These are phyloP conservation scores for Stentor roeselii DNA, from an alignment of 73 alveolate genomes.

Conservation along the genomic window DNA sequence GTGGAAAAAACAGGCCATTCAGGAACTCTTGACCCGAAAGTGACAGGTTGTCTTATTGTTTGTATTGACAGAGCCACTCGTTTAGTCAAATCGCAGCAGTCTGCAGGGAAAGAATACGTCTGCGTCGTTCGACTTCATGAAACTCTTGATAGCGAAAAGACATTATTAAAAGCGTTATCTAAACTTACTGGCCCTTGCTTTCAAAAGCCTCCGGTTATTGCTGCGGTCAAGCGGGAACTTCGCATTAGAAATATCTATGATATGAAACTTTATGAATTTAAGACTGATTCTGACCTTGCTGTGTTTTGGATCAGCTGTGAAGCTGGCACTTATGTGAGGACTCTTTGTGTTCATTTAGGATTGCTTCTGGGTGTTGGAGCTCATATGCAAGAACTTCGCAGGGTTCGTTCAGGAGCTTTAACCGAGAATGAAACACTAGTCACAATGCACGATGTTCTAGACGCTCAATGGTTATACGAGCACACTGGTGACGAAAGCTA, in stretches of 20 bases:
- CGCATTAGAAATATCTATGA: conserved; percentile 97
- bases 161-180: conserved; percentile 76
- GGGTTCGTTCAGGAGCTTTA: conserved; percentile 94
- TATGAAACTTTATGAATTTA: conserved; percentile 94
- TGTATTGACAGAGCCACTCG: conserved; percentile 99
- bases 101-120: conserved; percentile 90
- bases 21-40: conserved; percentile 99
- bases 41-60: conserved; percentile 99
- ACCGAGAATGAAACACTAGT: conserved; percentile 92
- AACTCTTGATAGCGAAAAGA: conserved; percentile 75
- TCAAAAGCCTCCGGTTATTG: conserved; percentile 94
- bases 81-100: conserved; percentile 83
- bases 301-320: conserved; percentile 96
- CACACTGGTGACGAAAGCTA: conserved; percentile 95
- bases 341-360: conserved; percentile 99
- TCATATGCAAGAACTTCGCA: conserved; percentile 99
- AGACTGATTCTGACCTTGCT: conserved; percentile 91
- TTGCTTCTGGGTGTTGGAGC: conserved; percentile 98
- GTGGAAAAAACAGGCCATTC: conserved; percentile 99
- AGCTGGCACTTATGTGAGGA: conserved; percentile 99
- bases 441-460: conserved; percentile 99
- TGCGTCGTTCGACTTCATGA: conserved; percentile 94
- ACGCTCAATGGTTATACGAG: conserved; percentile 90
- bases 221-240: conserved; percentile 99
- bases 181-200: conserved; percentile 89